Conservation (phyloP, 257 asterid genomes). For the Striga asiatica region DNA sequence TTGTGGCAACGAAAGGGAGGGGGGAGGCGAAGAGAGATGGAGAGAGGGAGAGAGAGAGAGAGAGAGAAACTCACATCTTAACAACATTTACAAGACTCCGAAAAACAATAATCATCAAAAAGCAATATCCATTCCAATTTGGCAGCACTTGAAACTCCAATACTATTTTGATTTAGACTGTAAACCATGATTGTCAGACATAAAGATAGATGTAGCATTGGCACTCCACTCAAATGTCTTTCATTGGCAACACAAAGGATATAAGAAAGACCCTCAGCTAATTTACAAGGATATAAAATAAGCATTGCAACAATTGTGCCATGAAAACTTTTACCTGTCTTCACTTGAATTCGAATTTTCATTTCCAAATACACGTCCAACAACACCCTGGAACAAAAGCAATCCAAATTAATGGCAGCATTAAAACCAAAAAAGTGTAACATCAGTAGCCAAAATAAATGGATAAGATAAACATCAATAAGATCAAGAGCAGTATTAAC, state of each 20-base stretch:
- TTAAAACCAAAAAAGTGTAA: neutral
- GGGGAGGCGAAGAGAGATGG: too few species aligned
- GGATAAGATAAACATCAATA: neutral
- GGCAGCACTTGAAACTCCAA: too few species aligned
- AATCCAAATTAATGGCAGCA: conserved; percentile 12
- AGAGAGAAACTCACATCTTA: too few species aligned
- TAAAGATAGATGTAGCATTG: neutral
- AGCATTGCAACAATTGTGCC: neutral
- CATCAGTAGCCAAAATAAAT: neutral
- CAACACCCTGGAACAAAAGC: conserved; percentile 62
- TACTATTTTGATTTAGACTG: too few species aligned
- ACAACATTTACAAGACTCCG: neutral
- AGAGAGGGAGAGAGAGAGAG: too few species aligned
- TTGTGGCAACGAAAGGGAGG: too few species aligned
- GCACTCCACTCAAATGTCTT: neutral
- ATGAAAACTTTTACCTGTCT: conserved; percentile 50
- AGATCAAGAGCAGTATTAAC: neutral
- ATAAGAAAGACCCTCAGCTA: too few species aligned
- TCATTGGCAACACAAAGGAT: too few species aligned
- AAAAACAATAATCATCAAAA: too few species aligned
- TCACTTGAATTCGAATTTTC: conserved; percentile 63
- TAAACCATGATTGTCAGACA: neutral
- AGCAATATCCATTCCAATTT: too few species aligned
- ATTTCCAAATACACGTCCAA: conserved; percentile 83
- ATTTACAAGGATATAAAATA: neutral